phyloP scores from a whole-genome alignment of 2,329 filamentous ascomycete species.

The Didymellaceae sp. region DNA sequence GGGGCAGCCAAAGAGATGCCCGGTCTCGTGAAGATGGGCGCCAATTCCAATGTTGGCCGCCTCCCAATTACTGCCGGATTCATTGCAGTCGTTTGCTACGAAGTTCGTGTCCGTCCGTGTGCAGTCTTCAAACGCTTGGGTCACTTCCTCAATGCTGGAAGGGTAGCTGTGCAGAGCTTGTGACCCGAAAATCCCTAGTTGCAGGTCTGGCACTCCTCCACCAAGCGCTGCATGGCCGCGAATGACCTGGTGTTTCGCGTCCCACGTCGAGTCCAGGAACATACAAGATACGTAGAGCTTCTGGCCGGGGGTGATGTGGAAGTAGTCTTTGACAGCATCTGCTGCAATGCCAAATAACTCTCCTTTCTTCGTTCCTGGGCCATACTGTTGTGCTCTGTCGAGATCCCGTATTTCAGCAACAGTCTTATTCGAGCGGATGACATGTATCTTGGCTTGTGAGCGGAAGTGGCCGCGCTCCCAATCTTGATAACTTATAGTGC shows the following conservation, averaged over 20 bases:
- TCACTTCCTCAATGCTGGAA: slow-evolving; percentile 84
- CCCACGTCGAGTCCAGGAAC: slow-evolving; percentile 89
- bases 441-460: slow-evolving; percentile 87
- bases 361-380: slow-evolving; percentile 70
- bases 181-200: slow-evolving; percentile 89
- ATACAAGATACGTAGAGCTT: slow-evolving; percentile 88
- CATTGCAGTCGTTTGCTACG: slow-evolving; percentile 84
- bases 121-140: slow-evolving; percentile 87
- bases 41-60: slow-evolving; percentile 94
- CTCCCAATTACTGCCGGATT: slow-evolving; percentile 92
- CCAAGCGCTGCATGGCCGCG: slow-evolving; percentile 86
- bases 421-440: slow-evolving; percentile 83
- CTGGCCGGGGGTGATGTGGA: slow-evolving; percentile 75
- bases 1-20: slow-evolving; percentile 87
- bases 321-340: slow-evolving; percentile 79
- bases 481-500: slow-evolving; percentile 79
- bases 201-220: slow-evolving; percentile 73
- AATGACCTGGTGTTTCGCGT: slow-evolving; percentile 71
- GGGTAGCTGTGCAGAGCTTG: slow-evolving; percentile 93
- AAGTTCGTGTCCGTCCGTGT: slow-evolving; percentile 82
- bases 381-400: slow-evolving; percentile 78
- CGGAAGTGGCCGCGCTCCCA: slow-evolving; percentile 74
- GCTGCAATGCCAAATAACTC: slow-evolving; percentile 79
- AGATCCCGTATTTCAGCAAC: slow-evolving; percentile 82
- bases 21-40: slow-evolving; percentile 88